Conservation (phyloP, 805 yeast genomes). For the Candida dendrica region DNA sequence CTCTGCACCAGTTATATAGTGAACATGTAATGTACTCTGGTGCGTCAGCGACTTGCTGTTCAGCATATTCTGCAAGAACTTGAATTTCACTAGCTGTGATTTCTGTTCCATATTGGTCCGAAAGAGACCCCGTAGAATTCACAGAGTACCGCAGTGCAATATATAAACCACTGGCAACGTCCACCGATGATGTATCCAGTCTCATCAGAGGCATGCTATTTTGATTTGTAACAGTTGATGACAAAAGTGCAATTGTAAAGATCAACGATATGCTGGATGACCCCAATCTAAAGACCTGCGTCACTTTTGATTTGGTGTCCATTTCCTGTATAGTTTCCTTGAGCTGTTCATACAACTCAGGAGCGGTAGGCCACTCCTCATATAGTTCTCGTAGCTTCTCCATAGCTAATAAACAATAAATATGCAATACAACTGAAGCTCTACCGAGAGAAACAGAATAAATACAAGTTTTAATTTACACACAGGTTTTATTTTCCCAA, state of each 20-base stretch:
- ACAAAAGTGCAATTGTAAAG: neutral
- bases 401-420: too few relatives aligned
- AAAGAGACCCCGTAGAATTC: slow-evolving; percentile 15
- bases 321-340: neutral
- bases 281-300: neutral
- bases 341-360: neutral
- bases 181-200: slow-evolving; percentile 44
- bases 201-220: slow-evolving; percentile 7
- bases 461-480: too few relatives aligned
- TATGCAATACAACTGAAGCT: too few relatives aligned
- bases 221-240: neutral
- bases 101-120: slow-evolving; percentile 20
- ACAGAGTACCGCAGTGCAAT: slow-evolving; percentile 31
- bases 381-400: too few relatives aligned
- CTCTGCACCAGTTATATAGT: slow-evolving; percentile 39
- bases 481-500: too few relatives aligned
- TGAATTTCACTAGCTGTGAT: slow-evolving; percentile 44
- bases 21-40: slow-evolving; percentile 41
- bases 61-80: slow-evolving; percentile 38
- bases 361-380: too few relatives aligned
- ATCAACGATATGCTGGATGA: neutral
- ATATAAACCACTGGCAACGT: slow-evolving; percentile 48
- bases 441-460: too few relatives aligned
- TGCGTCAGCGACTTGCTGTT: slow-evolving; percentile 35
- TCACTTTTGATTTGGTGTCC: neutral